phyloP scores from a whole-genome alignment of 2,329 filamentous ascomycete species.

The Pyricularia sp. region DNA sequence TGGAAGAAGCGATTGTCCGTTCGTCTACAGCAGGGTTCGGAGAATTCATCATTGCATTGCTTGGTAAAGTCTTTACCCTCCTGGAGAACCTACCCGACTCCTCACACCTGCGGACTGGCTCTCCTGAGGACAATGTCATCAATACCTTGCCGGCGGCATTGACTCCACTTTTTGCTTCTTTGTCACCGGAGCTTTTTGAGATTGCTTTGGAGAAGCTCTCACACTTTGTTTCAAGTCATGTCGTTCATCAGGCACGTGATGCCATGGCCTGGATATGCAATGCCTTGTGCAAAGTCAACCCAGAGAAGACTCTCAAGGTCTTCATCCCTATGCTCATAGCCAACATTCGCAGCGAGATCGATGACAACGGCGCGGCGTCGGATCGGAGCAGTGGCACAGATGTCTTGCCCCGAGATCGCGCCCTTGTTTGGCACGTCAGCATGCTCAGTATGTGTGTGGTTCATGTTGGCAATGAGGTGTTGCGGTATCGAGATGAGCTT shows the following conservation, averaged over 20 bases:
- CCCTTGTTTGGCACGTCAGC: conserved; percentile 92
- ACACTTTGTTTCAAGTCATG: conserved; percentile 83
- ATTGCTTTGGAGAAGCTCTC: conserved; percentile 86
- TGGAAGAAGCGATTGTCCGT: conserved; percentile 78
- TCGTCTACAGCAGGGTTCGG: conserved; percentile 92
- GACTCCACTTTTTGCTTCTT: conserved; percentile 77
- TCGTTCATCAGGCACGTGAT: conserved; percentile 93
- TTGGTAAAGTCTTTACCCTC: conserved; percentile 91
- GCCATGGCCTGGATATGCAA: conserved; percentile 99
- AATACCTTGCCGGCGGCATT: conserved; percentile 90
- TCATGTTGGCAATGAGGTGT: conserved; percentile 82
- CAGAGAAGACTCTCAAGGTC: conserved; percentile 83
- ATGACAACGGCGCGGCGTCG: conserved; percentile 91
- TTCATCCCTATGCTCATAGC: conserved; percentile 85
- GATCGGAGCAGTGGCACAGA: conserved; percentile 90
- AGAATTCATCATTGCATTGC: conserved; percentile 82
- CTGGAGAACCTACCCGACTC: conserved; percentile 92
- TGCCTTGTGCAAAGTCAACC: conserved; percentile 89
- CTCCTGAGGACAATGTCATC: conserved; percentile 93
- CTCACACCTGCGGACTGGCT: conserved; percentile 76
- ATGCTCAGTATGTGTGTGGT: conserved; percentile 98
- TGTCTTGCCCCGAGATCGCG: conserved; percentile 84
- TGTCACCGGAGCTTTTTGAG: conserved; percentile 91
- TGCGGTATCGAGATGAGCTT: conserved; percentile 81
- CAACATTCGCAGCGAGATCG: conserved; percentile 92